Evolutionary conservation across 805 yeast species (phyloP).

Genomic region (Osmozyma mogii): DNA sequence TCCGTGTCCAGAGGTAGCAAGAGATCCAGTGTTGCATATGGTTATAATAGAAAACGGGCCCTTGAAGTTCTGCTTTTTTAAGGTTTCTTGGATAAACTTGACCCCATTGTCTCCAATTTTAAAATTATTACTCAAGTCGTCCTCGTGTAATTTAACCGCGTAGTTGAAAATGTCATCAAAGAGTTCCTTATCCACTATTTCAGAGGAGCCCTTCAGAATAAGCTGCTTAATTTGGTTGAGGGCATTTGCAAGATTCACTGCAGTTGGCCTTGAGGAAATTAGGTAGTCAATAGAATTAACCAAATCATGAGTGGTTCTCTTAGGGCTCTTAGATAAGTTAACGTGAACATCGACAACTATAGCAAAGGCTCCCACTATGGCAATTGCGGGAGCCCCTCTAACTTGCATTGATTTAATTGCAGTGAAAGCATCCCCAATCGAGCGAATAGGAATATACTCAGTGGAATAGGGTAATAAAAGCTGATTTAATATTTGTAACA

Average conservation of each 20-base stretch:
- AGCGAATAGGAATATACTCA: constrained; percentile 50
- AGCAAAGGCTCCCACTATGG: constrained; percentile 85
- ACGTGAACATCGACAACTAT: constrained; percentile 61
- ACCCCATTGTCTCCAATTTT: constrained; percentile 79
- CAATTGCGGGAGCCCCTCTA: constrained; percentile 98
- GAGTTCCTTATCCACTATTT: constrained; percentile 15
- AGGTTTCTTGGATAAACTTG: constrained; percentile 45
- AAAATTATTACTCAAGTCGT: constrained; percentile 71
- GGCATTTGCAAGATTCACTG: constrained; percentile 84
- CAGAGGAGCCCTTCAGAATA: constrained; percentile 11
- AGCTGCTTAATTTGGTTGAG: constrained; percentile 41
- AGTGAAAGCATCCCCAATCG: constrained; percentile 67
- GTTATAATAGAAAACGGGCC: constrained; percentile 80
- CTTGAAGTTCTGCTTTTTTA: constrained; percentile 39
- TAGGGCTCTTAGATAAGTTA: constrained; percentile 14
- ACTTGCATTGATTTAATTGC: constrained; percentile 92
- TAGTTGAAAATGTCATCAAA: constrained; percentile 32
- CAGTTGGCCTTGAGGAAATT: constrained; percentile 84
- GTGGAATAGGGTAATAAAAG: constrained; percentile 74
- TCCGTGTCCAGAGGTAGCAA: constrained; percentile 97
- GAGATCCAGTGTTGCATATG: constrained; percentile 92
- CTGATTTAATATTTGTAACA: constrained; percentile 70
- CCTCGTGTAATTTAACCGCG: constrained; percentile 52
- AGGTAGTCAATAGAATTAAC: constrained; percentile 51
- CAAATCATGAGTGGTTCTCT: constrained; percentile 27